phyloP scores from a whole-genome alignment of 2,329 filamentous ascomycete species.

The Epichloe elymi region DNA sequence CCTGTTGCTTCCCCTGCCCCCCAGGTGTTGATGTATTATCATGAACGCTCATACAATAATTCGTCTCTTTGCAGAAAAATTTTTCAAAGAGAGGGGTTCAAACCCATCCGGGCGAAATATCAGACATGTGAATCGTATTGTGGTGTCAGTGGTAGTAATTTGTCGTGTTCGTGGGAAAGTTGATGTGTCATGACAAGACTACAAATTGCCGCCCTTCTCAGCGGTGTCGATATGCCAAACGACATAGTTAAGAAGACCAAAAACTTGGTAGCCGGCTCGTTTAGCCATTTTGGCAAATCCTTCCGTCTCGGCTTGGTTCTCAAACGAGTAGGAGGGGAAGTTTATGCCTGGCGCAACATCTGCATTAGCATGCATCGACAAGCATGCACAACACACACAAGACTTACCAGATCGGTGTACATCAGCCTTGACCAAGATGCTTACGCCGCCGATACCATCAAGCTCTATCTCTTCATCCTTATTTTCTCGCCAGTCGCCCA shows the following conservation, averaged over 20 bases:
- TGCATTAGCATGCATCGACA: conserved; percentile 12
- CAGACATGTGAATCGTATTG: conserved; percentile 11
- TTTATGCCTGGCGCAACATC: conserved; percentile 61
- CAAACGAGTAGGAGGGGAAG: conserved; percentile 91
- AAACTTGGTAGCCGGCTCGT: conserved; percentile 81
- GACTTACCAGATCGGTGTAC: conserved; percentile 76
- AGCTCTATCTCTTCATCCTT: conserved; percentile 87
- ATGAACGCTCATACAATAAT: conserved; percentile 15
- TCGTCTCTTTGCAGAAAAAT: conserved; percentile 7
- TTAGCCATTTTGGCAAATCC: conserved; percentile 99
- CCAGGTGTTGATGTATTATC: conserved; percentile 10
- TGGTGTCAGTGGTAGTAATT: not conserved
- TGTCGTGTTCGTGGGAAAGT: not conserved
- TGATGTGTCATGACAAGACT: conserved; percentile 6
- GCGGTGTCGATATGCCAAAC: conserved; percentile 98
- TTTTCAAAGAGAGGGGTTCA: conserved; percentile 8
- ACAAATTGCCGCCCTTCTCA: conserved; percentile 76
- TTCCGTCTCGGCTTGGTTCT: conserved; percentile 98
- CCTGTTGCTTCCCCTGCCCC: not conserved
- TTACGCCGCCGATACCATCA: conserved; percentile 93
- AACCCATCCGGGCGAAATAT: conserved; percentile 11
- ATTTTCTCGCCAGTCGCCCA: conserved; percentile 87
- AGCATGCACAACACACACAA: conserved; percentile 12
- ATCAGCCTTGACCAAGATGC: conserved; percentile 94
- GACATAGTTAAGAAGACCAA: conserved; percentile 90